Percentiles rank a stretch among this genome's conserved stretches.
phyloP scores from a whole-genome alignment of 768 basidiomycete genomes.

The Filobasidium floriforme region DNA sequence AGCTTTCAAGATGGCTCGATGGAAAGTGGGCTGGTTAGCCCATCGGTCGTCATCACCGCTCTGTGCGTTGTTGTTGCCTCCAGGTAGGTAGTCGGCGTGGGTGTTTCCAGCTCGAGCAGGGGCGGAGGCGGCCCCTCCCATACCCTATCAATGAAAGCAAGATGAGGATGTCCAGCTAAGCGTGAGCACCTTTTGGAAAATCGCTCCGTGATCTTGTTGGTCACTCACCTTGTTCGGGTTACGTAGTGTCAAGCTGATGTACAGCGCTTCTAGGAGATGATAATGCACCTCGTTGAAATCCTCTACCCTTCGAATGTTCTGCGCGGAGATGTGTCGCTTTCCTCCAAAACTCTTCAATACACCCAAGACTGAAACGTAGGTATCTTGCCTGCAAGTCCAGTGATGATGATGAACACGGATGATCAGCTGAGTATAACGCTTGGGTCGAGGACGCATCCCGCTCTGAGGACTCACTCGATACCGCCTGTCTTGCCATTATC shows the following conservation, averaged over 20 bases:
- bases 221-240: constrained; percentile 47
- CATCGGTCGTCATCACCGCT: constrained; percentile 40
- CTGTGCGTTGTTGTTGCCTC: constrained; percentile 51
- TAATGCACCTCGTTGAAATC: constrained; percentile 74
- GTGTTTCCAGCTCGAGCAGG: neutral
- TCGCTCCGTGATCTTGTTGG: too few relatives aligned
- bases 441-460: too few relatives aligned
- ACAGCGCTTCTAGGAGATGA: constrained; percentile 69
- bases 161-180: too few relatives aligned
- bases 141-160: neutral
- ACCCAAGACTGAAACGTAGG: constrained; percentile 74
- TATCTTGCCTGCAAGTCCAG: constrained; percentile 57
- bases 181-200: too few relatives aligned
- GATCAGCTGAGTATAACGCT: too few relatives aligned
- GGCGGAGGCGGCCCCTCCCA: constrained; percentile 3
- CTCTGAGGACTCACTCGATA: constrained; percentile 39
- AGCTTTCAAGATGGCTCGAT: constrained; percentile 16
- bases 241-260: constrained; percentile 56
- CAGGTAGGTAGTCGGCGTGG: constrained; percentile 13
- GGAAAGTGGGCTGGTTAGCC: constrained; percentile 10
- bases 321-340: constrained; percentile 74
- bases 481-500: constrained; percentile 45
- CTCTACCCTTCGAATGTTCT: constrained; percentile 59
- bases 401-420: too few relatives aligned
- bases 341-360: constrained; percentile 70